Percentiles rank a stretch among this genome's conserved stretches.
phyloP scores from a whole-genome alignment of 345 rosid genomes.

The Eucalyptus erythrocorys region DNA sequence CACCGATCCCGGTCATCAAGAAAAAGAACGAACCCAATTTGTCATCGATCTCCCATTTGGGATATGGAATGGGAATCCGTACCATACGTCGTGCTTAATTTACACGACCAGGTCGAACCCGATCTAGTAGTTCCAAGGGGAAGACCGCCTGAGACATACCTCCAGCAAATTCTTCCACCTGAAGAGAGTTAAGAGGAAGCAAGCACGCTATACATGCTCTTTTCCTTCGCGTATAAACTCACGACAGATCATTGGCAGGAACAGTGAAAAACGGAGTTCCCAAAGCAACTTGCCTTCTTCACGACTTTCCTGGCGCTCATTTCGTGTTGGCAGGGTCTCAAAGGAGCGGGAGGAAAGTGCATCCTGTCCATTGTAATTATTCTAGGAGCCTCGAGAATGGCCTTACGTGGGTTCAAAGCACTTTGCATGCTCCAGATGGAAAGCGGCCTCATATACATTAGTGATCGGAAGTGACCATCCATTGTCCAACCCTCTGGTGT shows the following conservation, averaged over 20 bases:
- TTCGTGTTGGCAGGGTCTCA: conserved; percentile 29
- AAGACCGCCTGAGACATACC: not conserved
- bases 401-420: conserved; percentile 74
- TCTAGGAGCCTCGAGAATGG: conserved; percentile 78
- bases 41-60: not conserved
- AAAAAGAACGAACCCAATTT: not conserved
- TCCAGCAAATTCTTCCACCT: not conserved
- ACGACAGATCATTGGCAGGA: conserved; percentile 18
- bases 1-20: not conserved
- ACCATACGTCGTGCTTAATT: not conserved
- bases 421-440: conserved; percentile 98
- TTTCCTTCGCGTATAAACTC: not conserved
- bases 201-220: not conserved
- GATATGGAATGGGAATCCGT: not conserved
- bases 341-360: conserved; percentile 40
- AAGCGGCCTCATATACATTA: conserved; percentile 94
- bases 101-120: not conserved
- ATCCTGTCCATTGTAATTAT: conserved; percentile 83
- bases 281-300: conserved; percentile 50
- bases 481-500: conserved; percentile 95
- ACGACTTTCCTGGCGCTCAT: conserved; percentile 27
- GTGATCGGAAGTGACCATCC: conserved; percentile 82
- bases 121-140: not conserved
- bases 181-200: not conserved
- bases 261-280: conserved; percentile 36